phyloP scores from a whole-genome alignment of 2,329 filamentous ascomycete genomes.

The Venturia carpophila region DNA sequence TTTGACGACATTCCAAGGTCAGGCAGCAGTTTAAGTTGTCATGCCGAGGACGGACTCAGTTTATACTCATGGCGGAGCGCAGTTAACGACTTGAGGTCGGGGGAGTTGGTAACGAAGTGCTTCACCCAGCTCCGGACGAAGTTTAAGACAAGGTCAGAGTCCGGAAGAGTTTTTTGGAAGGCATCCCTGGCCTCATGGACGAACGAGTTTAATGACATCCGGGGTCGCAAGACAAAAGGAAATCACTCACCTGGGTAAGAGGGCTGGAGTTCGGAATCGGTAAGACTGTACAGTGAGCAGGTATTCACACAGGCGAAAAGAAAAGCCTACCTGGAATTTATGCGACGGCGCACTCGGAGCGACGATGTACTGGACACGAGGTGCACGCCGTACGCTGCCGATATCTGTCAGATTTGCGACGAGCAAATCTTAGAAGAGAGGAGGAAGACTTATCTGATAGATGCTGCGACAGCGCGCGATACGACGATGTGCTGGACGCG shows the following conservation, averaged over 20 bases:
- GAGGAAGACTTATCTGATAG: neutral
- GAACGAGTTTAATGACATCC: slow-evolving; percentile 8
- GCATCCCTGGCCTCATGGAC: slow-evolving; percentile 6
- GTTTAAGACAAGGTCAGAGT: slow-evolving; percentile 10
- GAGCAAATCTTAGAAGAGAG: too few relatives aligned
- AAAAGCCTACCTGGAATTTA: neutral
- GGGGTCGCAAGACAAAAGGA: slow-evolving; percentile 3
- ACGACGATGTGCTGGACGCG: neutral
- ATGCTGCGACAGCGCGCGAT: neutral
- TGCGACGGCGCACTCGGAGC: too few relatives aligned
- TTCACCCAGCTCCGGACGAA: slow-evolving; percentile 1
- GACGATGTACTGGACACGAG: too few relatives aligned
- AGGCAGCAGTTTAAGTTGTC: slow-evolving; percentile 5
- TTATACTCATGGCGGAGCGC: too few relatives aligned
- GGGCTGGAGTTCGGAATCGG: neutral
- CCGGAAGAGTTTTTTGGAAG: neutral
- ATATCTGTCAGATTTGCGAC: too few relatives aligned
- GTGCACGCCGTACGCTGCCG: too few relatives aligned
- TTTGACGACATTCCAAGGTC: too few relatives aligned
- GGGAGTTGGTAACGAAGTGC: neutral
- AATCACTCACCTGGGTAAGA: neutral
- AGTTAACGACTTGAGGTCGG: too few relatives aligned
- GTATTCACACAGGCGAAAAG: neutral
- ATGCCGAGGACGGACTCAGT: neutral
- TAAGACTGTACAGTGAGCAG: neutral